These are phyloP conservation scores for Lecanicillium sp. DNA, from an alignment of 2,329 filamentous ascomycete genomes.

Conservation along the genomic window DNA sequence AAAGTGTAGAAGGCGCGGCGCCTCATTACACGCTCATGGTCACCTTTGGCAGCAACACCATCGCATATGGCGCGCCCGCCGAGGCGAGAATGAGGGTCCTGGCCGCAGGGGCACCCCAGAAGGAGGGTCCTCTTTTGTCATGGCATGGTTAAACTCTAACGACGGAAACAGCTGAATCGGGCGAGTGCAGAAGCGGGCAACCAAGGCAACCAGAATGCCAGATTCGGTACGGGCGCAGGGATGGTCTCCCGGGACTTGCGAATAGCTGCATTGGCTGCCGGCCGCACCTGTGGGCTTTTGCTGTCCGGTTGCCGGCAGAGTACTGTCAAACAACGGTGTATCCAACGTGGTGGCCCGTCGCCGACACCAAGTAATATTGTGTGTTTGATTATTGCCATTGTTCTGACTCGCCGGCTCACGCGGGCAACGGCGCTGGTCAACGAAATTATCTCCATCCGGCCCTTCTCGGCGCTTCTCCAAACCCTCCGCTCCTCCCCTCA, in stretches of 20 bases:
- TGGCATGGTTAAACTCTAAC: constrained; percentile 1
- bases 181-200: background rate
- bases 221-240: background rate
- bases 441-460: constrained; percentile 10
- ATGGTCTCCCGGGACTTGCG: background rate
- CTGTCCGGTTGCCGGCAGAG: too few relatives aligned
- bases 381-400: background rate
- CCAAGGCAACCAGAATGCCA: background rate
- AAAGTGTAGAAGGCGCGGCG: background rate
- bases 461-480: constrained; percentile 13
- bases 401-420: background rate
- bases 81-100: constrained; percentile 2
- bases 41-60: too few relatives aligned
- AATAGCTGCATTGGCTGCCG: background rate
- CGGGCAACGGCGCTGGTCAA: too few relatives aligned
- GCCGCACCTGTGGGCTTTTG: background rate
- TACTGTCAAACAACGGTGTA: too few relatives aligned
- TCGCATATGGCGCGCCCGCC: constrained; percentile 2
- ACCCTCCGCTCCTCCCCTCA: constrained; percentile 3
- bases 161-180: constrained; percentile 8
- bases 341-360: too few relatives aligned
- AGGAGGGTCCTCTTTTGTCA: background rate
- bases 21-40: constrained; percentile 7
- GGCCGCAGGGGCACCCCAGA: background rate
- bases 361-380: background rate